Evolutionary conservation across 805 yeast species (phyloP).

Genomic region (Myxozyma monticola): DNA sequence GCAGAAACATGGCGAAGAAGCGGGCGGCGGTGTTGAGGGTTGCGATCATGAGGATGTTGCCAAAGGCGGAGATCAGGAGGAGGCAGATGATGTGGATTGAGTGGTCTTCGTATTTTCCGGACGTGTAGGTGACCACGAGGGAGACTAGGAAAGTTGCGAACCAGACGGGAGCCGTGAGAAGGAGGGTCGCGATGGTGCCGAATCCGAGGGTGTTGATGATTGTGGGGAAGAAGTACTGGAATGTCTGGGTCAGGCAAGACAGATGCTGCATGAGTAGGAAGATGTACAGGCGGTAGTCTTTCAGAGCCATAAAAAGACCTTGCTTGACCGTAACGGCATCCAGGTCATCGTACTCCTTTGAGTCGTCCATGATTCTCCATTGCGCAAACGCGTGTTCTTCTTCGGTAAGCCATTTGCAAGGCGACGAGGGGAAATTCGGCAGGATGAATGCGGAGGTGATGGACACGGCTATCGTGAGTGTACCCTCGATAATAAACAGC

Average conservation of each 20-base stretch:
- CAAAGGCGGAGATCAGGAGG: constrained; percentile 3
- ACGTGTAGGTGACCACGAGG: constrained; percentile 37
- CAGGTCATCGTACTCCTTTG: constrained; percentile 20
- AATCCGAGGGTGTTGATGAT: constrained; percentile 57
- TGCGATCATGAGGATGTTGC: constrained; percentile 14
- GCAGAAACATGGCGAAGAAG: constrained; percentile 19
- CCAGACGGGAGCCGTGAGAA: constrained; percentile 63
- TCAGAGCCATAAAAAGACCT: constrained; percentile 20
- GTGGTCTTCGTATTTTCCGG: constrained; percentile 22
- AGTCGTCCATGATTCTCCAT: constrained; percentile 30
- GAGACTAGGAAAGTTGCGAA: constrained; percentile 53
- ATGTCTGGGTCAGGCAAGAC: constrained; percentile 24
- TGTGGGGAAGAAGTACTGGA: constrained; percentile 59
- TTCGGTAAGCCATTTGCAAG: constrained; percentile 27
- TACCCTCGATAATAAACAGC: constrained; percentile 53
- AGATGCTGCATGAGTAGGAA: constrained; percentile 21
- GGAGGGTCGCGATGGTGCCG: constrained; percentile 49
- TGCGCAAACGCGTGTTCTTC: constrained; percentile 27
- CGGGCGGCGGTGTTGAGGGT: constrained; percentile 15
- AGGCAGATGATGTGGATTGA: constrained; percentile 16
- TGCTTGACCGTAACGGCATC: constrained; percentile 15
- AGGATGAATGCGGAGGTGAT: constrained; percentile 40
- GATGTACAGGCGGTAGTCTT: constrained; percentile 27
- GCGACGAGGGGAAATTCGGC: constrained; percentile 49
- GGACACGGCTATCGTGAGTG: constrained; percentile 39